These are phyloP conservation scores for Tritrichomonas foetus DNA, from an alignment of 208 protist species.

Conservation along the genomic window DNA sequence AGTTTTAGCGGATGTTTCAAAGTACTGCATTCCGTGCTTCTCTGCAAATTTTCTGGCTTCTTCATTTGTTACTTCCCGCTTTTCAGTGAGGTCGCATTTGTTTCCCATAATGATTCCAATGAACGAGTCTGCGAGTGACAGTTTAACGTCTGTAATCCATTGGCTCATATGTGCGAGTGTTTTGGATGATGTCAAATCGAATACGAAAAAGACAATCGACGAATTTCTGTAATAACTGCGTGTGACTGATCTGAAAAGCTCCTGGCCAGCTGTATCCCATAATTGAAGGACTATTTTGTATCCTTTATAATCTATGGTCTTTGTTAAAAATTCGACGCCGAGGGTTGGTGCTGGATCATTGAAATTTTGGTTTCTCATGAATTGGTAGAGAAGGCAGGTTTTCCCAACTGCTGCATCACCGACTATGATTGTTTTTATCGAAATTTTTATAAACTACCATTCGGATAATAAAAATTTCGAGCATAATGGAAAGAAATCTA, in stretches of 20 bases:
- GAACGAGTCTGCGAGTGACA: neutral
- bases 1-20: conserved; percentile 40
- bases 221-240: neutral
- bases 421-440: neutral
- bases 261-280: conserved; percentile 34
- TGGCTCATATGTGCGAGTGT: neutral
- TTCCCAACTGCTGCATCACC: conserved; percentile 37
- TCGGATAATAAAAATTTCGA: too few relatives aligned
- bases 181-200: neutral
- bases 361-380: neutral
- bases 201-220: neutral
- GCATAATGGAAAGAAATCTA: too few relatives aligned
- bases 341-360: neutral
- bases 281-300: neutral
- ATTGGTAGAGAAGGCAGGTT: neutral
- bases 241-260: conserved; percentile 18
- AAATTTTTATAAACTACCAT: too few relatives aligned
- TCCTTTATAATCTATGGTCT: neutral
- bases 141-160: neutral
- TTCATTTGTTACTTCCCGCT: neutral
- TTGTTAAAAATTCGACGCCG: conserved; percentile 30
- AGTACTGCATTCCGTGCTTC: conserved; percentile 23
- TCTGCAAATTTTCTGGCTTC: neutral
- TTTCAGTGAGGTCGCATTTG: neutral
- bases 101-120: neutral